Conservation (phyloP, 1,284 basidiomycete species). For the Rhodotorula sp. region DNA sequence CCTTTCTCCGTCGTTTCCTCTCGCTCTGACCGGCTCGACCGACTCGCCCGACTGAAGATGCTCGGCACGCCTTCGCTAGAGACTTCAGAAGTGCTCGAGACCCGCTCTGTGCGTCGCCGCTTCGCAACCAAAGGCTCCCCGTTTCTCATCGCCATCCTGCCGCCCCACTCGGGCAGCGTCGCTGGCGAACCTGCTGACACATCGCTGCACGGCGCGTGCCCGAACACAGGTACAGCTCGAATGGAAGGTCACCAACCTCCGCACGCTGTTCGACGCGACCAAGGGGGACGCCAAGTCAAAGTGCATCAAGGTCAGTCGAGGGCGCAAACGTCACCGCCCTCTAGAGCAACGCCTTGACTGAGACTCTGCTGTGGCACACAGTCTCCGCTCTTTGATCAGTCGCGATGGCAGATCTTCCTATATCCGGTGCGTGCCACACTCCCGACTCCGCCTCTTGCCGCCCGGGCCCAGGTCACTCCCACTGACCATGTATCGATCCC, state of each 20-base stretch:
- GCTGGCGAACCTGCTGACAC: not conserved
- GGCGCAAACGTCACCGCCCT: not conserved
- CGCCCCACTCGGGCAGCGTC: not conserved
- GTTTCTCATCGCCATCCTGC: not conserved
- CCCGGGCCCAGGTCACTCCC: not conserved
- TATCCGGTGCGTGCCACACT: constrained; percentile 34
- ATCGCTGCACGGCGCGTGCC: not conserved
- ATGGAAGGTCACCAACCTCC: constrained; percentile 48
- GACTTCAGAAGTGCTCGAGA: constrained; percentile 14
- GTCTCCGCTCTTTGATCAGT: constrained; percentile 38
- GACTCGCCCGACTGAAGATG: too few species aligned
- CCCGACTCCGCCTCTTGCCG: not conserved
- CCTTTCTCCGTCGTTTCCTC: not conserved
- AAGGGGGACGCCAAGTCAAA: constrained; percentile 50
- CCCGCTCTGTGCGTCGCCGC: constrained; percentile 1
- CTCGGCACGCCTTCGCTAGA: too few species aligned
- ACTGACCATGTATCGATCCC: not conserved
- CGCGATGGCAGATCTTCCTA: constrained; percentile 47
- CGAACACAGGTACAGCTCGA: constrained; percentile 43
- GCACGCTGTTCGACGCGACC: constrained; percentile 49
- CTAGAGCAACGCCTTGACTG: not conserved
- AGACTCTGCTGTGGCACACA: not conserved
- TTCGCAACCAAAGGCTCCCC: too few species aligned
- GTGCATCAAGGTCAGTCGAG: constrained; percentile 48
- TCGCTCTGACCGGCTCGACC: not conserved